These are phyloP conservation scores for Xenoacremonium recifei DNA, from an alignment of 2,329 filamentous ascomycete species.

Conservation along the genomic window DNA sequence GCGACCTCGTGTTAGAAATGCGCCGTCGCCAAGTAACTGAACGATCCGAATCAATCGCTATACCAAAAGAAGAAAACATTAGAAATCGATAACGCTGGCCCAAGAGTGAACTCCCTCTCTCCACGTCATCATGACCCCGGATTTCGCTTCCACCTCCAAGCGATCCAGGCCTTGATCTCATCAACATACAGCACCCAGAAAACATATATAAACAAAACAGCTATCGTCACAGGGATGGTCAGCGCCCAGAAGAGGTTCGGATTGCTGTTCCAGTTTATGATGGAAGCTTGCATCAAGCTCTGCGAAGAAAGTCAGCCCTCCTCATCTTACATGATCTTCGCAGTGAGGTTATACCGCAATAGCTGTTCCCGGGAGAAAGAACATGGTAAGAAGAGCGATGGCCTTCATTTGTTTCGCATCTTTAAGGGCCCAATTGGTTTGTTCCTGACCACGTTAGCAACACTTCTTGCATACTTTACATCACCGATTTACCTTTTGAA, in stretches of 20 bases:
- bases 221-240: constrained; percentile 5
- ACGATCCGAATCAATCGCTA: too few relatives aligned
- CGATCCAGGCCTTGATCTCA: too few relatives aligned
- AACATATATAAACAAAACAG: constrained; percentile 5
- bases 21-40: too few relatives aligned
- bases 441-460: too few relatives aligned
- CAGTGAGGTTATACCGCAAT: background rate
- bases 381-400: constrained; percentile 6
- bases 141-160: too few relatives aligned
- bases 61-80: too few relatives aligned
- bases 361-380: background rate
- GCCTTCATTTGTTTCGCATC: constrained; percentile 11
- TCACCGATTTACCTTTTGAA: constrained; percentile 9
- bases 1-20: too few relatives aligned
- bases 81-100: too few relatives aligned
- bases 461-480: too few relatives aligned
- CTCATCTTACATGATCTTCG: too few relatives aligned
- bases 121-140: too few relatives aligned
- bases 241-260: constrained; percentile 8
- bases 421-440: constrained; percentile 4
- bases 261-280: constrained; percentile 7
- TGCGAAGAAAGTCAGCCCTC: background rate
- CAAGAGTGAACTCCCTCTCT: too few relatives aligned
- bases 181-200: constrained; percentile 1
- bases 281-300: constrained; percentile 8